Evolutionary conservation across 306 rosid genomes (phyloP).

Genomic region (Vigna reflexopilosa): DNA sequence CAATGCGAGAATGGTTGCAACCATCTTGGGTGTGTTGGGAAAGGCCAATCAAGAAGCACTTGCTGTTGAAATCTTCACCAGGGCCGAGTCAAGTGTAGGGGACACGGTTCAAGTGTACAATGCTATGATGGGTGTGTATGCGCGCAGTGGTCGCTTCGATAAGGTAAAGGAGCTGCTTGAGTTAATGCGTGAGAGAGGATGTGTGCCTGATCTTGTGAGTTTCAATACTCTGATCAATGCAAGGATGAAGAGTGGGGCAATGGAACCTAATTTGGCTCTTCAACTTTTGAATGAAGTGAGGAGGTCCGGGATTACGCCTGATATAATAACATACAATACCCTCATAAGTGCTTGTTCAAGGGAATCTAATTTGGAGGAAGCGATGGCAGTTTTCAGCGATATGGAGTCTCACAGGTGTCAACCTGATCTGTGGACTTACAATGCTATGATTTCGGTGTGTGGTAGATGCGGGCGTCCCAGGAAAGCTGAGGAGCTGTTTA

Average conservation of each 20-base stretch:
- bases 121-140: slow-evolving; percentile 95
- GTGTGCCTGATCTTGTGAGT: slow-evolving; percentile 89
- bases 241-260: slow-evolving; percentile 70
- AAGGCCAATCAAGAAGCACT: slow-evolving; percentile 84
- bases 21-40: slow-evolving; percentile 83
- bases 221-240: slow-evolving; percentile 92
- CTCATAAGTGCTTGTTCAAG: slow-evolving; percentile 91
- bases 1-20: slow-evolving; percentile 89
- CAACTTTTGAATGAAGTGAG: slow-evolving; percentile 81
- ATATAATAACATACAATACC: slow-evolving; percentile 89
- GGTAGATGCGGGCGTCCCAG: slow-evolving; percentile 81
- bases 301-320: slow-evolving; percentile 77
- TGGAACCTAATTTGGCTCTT: slow-evolving; percentile 67
- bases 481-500: slow-evolving; percentile 76
- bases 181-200: slow-evolving; percentile 75
- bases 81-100: slow-evolving; percentile 62
- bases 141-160: slow-evolving; percentile 70
- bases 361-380: slow-evolving; percentile 85
- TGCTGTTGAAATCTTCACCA: slow-evolving; percentile 78
- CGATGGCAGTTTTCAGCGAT: slow-evolving; percentile 62
- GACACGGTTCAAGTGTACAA: slow-evolving; percentile 86
- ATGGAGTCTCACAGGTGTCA: slow-evolving; percentile 75
- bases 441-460: slow-evolving; percentile 92
- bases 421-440: slow-evolving; percentile 97
- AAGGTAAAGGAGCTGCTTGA: slow-evolving; percentile 71